phyloP scores from a whole-genome alignment of 768 basidiomycete genomes.

The Dictyophora rubrovolvata region DNA sequence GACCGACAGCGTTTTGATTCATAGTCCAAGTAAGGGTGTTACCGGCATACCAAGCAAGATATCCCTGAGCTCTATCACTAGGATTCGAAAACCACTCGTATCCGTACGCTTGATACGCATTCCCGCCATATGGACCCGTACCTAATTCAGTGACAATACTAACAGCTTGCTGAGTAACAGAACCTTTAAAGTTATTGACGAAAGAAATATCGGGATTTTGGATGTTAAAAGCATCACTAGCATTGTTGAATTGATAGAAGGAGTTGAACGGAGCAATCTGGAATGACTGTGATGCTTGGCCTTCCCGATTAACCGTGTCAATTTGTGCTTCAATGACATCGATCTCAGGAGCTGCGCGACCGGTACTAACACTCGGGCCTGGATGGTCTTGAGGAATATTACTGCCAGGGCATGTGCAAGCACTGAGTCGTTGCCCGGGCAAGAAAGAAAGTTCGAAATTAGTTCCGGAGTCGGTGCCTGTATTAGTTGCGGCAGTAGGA shows the following conservation, averaged over 20 bases:
- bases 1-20: constrained; percentile 52
- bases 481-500: constrained; percentile 50
- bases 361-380: constrained; percentile 55
- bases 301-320: constrained; percentile 38
- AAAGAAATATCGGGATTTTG: constrained; percentile 39
- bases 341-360: constrained; percentile 84
- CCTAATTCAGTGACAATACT: constrained; percentile 54
- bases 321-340: constrained; percentile 84
- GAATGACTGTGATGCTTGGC: constrained; percentile 69
- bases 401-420: constrained; percentile 78
- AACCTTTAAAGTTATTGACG: constrained; percentile 63
- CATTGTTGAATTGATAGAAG: constrained; percentile 50
- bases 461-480: constrained; percentile 32
- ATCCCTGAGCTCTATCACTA: constrained; percentile 53
- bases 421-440: constrained; percentile 77
- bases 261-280: constrained; percentile 76
- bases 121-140: constrained; percentile 43
- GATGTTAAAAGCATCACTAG: constrained; percentile 41
- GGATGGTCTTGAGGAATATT: constrained; percentile 53
- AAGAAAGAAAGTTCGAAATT: constrained; percentile 54
- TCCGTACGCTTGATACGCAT: constrained; percentile 51
- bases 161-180: constrained; percentile 62
- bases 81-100: constrained; percentile 78
- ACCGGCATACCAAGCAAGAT: constrained; percentile 75
- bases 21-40: constrained; percentile 64